Percentiles rank a stretch among this genome's conserved stretches.
Conservation (phyloP, 257 asterid genomes). For the Solanum raphanifolium region DNA sequence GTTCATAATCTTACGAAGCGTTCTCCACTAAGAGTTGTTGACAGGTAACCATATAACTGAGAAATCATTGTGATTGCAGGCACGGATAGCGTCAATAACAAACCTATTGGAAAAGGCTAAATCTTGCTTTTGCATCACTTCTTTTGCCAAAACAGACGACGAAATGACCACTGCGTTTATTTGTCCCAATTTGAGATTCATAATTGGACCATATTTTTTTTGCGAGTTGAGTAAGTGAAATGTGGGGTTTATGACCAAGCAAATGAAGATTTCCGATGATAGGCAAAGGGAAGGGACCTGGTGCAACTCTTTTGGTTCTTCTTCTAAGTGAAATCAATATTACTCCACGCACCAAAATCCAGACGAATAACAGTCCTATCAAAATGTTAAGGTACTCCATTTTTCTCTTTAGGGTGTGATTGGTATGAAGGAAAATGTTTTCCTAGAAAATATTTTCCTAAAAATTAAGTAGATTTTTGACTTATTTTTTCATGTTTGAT, state of each 20-base stretch:
- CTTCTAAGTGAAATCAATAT: too few species aligned
- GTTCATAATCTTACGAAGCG: conserved; percentile 51
- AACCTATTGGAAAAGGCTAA: conserved; percentile 42
- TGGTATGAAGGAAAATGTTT: too few species aligned
- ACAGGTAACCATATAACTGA: conserved; percentile 73
- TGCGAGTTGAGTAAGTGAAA: conserved; percentile 43
- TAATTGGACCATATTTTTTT: conserved; percentile 53
- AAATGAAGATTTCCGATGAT: conserved; percentile 61
- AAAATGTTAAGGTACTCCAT: too few species aligned
- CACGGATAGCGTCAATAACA: conserved; percentile 46
- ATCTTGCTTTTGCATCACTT: conserved; percentile 62
- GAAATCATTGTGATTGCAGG: conserved; percentile 41
- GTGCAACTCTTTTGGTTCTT: too few species aligned
- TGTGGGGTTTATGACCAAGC: conserved; percentile 65
- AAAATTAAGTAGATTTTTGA: too few species aligned
- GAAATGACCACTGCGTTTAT: conserved; percentile 44
- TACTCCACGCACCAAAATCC: too few species aligned
- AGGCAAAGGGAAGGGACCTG: not conserved
- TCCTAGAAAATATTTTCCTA: too few species aligned
- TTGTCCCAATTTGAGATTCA: conserved; percentile 52
- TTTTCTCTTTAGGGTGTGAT: too few species aligned
- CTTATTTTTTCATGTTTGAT: too few species aligned
- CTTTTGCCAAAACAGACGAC: conserved; percentile 48
- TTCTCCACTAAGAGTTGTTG: conserved; percentile 41
- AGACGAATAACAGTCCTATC: too few species aligned